These are phyloP conservation scores for Lachancea quebecensis DNA, from an alignment of 805 yeast genomes.

Conservation along the genomic window DNA sequence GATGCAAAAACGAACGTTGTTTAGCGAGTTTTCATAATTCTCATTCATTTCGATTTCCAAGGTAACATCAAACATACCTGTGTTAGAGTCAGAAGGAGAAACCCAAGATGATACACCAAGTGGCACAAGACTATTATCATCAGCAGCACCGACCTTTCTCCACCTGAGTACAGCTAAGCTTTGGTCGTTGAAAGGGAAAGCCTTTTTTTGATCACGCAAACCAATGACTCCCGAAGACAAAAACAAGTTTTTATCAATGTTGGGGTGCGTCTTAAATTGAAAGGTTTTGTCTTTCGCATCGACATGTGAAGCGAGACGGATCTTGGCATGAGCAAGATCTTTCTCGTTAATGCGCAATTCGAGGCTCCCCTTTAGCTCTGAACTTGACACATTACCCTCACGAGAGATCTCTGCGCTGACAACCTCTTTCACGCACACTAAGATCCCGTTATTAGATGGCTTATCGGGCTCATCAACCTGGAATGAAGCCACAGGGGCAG, in stretches of 20 bases:
- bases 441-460: conserved; percentile 63
- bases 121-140: conserved; percentile 52
- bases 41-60: conserved; percentile 77
- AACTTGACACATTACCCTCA: conserved; percentile 65
- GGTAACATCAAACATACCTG: conserved; percentile 62
- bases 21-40: conserved; percentile 38
- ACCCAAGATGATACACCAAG: conserved; percentile 82
- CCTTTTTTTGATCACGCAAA: conserved; percentile 66
- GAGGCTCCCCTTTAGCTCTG: conserved; percentile 86
- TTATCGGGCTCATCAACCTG: conserved; percentile 24
- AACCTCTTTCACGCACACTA: conserved; percentile 70
- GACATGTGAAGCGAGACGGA: conserved; percentile 48
- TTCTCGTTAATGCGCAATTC: conserved; percentile 80
- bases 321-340: conserved; percentile 58
- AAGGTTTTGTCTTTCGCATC: conserved; percentile 39
- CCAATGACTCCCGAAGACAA: conserved; percentile 51
- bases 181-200: conserved; percentile 89
- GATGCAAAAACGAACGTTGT: conserved; percentile 47
- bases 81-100: conserved; percentile 46
- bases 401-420: conserved; percentile 71
- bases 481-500: conserved; percentile 12
- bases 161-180: conserved; percentile 88
- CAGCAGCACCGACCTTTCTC: conserved; percentile 66
- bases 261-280: conserved; percentile 92
- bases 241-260: conserved; percentile 77